phyloP scores from a whole-genome alignment of 1,284 basidiomycete genomes.

The Megacollybia platyphylla region DNA sequence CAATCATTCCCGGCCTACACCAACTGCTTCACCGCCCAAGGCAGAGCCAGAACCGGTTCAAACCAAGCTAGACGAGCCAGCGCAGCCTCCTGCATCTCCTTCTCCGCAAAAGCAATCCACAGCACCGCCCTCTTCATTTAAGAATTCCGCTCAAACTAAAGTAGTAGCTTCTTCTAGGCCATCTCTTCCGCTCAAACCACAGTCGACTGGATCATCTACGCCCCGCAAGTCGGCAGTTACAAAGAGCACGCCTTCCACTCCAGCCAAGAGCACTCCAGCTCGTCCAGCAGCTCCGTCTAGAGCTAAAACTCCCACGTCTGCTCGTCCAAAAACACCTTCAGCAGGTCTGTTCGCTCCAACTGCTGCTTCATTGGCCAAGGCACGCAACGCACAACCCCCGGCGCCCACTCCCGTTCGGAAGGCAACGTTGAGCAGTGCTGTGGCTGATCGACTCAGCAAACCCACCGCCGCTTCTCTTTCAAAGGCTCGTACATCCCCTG shows the following conservation, averaged over 20 bases:
- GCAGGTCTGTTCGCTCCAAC: slow-evolving; percentile 63
- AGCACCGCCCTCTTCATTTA: slow-evolving; percentile 8
- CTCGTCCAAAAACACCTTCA: slow-evolving; percentile 22
- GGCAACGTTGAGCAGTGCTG: slow-evolving; percentile 28
- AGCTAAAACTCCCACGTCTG: slow-evolving; percentile 9
- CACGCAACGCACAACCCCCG: slow-evolving; percentile 36
- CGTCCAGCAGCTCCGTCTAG: slow-evolving; percentile 5
- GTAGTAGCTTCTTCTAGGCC: slow-evolving; percentile 13
- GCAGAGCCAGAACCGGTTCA: slow-evolving; percentile 5
- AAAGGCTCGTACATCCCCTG: slow-evolving; percentile 13
- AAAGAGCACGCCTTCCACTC: slow-evolving; percentile 19
- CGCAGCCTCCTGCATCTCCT: not conserved
- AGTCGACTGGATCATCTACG: slow-evolving; percentile 33
- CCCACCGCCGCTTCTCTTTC: slow-evolving; percentile 62
- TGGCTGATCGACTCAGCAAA: slow-evolving; percentile 55
- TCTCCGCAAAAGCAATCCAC: slow-evolving; percentile 3
- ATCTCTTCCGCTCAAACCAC: slow-evolving; percentile 24
- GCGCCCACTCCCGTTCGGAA: slow-evolving; percentile 39
- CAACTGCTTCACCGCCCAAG: slow-evolving; percentile 12
- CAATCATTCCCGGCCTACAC: not conserved
- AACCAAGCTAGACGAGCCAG: not conserved
- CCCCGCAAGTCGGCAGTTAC: slow-evolving; percentile 13
- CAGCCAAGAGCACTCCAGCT: slow-evolving; percentile 18
- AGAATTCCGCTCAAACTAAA: slow-evolving; percentile 8
- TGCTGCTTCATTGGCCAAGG: slow-evolving; percentile 60